Conservation (phyloP, 2,329 filamentous ascomycete genomes). For the Aspergillus caelatus region DNA sequence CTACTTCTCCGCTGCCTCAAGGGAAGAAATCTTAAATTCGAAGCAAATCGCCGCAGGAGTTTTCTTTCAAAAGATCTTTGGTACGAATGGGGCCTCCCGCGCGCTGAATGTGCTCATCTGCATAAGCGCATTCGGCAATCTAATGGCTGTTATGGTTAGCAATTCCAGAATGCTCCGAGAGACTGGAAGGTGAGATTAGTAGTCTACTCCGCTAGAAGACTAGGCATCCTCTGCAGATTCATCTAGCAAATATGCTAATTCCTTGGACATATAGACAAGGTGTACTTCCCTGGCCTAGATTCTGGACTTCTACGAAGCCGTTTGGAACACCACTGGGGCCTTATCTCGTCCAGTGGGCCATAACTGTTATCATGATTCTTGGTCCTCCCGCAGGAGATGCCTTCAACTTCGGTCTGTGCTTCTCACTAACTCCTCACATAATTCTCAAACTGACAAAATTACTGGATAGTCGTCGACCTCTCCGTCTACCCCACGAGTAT, state of each 20-base stretch:
- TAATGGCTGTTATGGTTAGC: conserved; percentile 59
- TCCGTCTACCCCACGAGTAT: conserved; percentile 60
- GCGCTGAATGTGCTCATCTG: conserved; percentile 62
- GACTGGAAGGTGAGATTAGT: conserved; percentile 51
- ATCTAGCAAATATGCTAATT: not conserved
- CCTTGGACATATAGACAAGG: conserved; percentile 52
- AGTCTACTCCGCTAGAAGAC: not conserved
- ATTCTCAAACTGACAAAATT: conserved; percentile 1
- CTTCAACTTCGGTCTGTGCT: conserved; percentile 58
- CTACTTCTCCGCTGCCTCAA: conserved; percentile 61
- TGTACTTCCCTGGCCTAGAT: conserved; percentile 60
- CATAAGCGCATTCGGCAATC: conserved; percentile 61
- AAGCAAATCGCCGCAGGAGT: conserved; percentile 59
- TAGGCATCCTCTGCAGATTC: not conserved
- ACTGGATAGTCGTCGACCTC: conserved; percentile 58
- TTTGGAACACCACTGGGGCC: conserved; percentile 66
- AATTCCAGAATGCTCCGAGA: conserved; percentile 62
- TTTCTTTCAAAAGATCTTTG: conserved; percentile 64
- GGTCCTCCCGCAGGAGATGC: conserved; percentile 65
- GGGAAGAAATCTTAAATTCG: conserved; percentile 56
- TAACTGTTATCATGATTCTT: conserved; percentile 63
- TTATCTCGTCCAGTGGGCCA: conserved; percentile 59
- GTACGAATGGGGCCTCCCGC: conserved; percentile 50
- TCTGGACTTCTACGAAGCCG: conserved; percentile 66
- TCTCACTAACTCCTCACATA: not conserved